Evolutionary conservation across 371 early-diverging fungal genomes (phyloP).

Genomic region (Mucor sp.): DNA sequence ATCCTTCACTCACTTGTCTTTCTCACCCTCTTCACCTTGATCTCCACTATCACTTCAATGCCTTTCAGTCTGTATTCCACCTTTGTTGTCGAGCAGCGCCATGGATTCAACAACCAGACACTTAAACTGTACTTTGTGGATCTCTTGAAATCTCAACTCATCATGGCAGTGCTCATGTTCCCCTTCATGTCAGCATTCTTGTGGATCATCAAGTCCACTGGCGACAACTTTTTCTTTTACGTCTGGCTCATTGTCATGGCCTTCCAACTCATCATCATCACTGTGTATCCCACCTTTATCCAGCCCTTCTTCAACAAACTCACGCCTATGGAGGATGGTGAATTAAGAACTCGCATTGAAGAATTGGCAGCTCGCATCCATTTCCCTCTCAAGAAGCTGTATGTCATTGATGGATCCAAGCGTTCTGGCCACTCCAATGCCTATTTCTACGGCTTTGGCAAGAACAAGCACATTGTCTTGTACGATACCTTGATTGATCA

Average conservation of each 20-base stretch:
- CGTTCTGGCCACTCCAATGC: slow-evolving; percentile 97
- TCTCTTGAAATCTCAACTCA: slow-evolving; percentile 70
- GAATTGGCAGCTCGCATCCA: slow-evolving; percentile 82
- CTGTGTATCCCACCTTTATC: slow-evolving; percentile 94
- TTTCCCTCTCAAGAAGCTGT: slow-evolving; percentile 95
- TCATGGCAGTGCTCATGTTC: slow-evolving; percentile 74
- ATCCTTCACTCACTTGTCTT: slow-evolving; percentile 80
- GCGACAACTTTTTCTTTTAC: slow-evolving; percentile 86
- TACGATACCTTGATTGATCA: slow-evolving; percentile 96
- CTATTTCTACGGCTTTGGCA: slow-evolving; percentile 96
- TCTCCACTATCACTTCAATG: slow-evolving; percentile 69
- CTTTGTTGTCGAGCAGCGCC: slow-evolving; percentile 94
- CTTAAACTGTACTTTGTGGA: slow-evolving; percentile 82
- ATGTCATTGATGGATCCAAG: slow-evolving; percentile 95
- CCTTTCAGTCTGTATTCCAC: slow-evolving; percentile 89
- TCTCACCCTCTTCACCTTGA: slow-evolving; percentile 57
- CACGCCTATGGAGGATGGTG: slow-evolving; percentile 85
- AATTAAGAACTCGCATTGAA: slow-evolving; percentile 84
- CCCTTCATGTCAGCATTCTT: slow-evolving; percentile 85
- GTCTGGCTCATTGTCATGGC: slow-evolving; percentile 84
- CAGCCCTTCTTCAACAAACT: slow-evolving; percentile 99
- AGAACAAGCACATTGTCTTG: slow-evolving; percentile 97
- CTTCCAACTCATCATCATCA: slow-evolving; percentile 89
- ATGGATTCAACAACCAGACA: slow-evolving; percentile 97
- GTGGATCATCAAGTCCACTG: slow-evolving; percentile 82